Evolutionary conservation across 1,284 basidiomycete species (phyloP).

Genomic region (Serendipita sp.): DNA sequence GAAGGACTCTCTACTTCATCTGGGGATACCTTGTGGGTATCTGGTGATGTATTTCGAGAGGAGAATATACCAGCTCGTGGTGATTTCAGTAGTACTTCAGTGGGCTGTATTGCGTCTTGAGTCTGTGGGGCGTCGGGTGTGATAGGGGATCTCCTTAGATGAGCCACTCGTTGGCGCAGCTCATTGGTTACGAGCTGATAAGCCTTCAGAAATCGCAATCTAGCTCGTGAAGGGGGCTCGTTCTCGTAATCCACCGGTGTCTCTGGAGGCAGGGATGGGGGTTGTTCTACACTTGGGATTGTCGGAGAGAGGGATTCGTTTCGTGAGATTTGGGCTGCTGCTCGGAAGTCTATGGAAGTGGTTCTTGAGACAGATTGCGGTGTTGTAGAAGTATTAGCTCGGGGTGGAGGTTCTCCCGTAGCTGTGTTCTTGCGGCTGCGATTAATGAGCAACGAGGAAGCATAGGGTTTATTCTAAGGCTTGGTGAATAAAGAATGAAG

Average conservation of each 20-base stretch:
- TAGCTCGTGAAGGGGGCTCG: neutral
- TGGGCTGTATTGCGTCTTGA: neutral
- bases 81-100: neutral
- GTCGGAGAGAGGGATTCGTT: no score
- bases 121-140: neutral
- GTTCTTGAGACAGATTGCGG: no score
- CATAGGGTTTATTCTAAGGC: no score
- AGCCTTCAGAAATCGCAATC: neutral
- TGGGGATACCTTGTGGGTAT: neutral
- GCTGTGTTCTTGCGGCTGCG: no score
- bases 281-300: no score
- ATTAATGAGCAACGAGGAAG: no score
- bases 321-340: no score
- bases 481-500: no score
- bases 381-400: no score
- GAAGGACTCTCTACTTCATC: neutral
- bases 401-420: no score
- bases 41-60: neutral
- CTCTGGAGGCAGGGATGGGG: no score
- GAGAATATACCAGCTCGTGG: neutral
- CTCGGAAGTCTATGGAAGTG: no score
- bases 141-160: constrained; percentile 1
- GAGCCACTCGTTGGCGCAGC: constrained; percentile 1
- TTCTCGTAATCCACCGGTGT: neutral
- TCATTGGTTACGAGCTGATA: neutral